Evolutionary conservation across 371 early-diverging fungal species (phyloP).

Genomic region (Mucor saturninus): DNA sequence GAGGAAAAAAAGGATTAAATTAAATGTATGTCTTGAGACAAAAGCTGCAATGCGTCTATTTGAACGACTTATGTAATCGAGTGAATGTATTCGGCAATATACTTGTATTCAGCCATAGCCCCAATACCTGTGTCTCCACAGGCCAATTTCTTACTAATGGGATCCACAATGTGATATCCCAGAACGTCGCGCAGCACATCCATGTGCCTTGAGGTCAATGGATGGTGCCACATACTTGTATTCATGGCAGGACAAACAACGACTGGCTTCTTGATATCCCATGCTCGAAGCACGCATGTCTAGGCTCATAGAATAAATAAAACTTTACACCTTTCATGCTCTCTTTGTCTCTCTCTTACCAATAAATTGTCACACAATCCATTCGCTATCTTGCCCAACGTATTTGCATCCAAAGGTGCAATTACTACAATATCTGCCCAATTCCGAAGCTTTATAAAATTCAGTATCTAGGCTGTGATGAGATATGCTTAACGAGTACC

Average conservation of each 20-base stretch:
- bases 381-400: constrained; percentile 88
- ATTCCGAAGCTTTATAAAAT: constrained; percentile 72
- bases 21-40: too few species aligned
- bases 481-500: constrained; percentile 35
- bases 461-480: neutral
- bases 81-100: constrained; percentile 12
- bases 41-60: too few species aligned
- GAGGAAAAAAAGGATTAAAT: too few species aligned
- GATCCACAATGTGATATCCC: constrained; percentile 69
- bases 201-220: constrained; percentile 82
- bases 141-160: constrained; percentile 86
- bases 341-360: constrained; percentile 40
- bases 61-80: too few species aligned
- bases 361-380: constrained; percentile 96
- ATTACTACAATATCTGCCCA: constrained; percentile 94
- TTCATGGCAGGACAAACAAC: constrained; percentile 97
- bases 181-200: constrained; percentile 53
- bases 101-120: constrained; percentile 33
- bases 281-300: constrained; percentile 93
- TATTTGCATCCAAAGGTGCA: constrained; percentile 95
- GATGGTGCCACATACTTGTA: constrained; percentile 96
- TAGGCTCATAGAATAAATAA: constrained; percentile 25
- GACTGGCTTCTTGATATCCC: constrained; percentile 77
- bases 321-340: neutral
- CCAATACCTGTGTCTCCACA: constrained; percentile 81